Conservation (phyloP, 805 yeast species). For the Candida odintsovae region DNA sequence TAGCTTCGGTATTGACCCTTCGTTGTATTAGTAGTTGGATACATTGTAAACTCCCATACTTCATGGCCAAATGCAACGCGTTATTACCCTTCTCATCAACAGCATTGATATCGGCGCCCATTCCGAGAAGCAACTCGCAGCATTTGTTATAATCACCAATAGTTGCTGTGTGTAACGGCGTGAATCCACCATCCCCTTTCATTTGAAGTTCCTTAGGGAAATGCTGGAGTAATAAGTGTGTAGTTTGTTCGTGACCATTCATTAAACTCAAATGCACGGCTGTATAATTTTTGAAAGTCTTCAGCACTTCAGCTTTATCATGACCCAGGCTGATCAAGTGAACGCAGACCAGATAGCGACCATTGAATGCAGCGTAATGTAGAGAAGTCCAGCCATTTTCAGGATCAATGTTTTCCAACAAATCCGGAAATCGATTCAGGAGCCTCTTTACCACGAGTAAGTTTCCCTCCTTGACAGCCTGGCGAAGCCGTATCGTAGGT, state of each 20-base stretch:
- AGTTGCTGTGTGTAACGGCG: slow-evolving; percentile 69
- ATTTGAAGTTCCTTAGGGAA: slow-evolving; percentile 49
- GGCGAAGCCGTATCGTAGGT: slow-evolving; percentile 60
- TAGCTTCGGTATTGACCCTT: slow-evolving; percentile 40
- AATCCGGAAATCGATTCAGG: slow-evolving; percentile 60
- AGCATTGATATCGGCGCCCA: slow-evolving; percentile 71
- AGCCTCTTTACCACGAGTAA: slow-evolving; percentile 58
- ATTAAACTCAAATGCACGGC: slow-evolving; percentile 66
- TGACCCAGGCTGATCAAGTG: slow-evolving; percentile 51
- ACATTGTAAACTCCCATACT: slow-evolving; percentile 57
- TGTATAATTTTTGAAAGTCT: slow-evolving; percentile 52
- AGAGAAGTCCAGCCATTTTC: slow-evolving; percentile 75
- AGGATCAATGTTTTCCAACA: slow-evolving; percentile 64
- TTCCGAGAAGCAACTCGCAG: slow-evolving; percentile 55
- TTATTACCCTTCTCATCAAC: slow-evolving; percentile 75
- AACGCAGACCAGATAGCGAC: slow-evolving; percentile 64
- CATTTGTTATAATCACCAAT: slow-evolving; percentile 56
- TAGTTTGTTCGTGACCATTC: slow-evolving; percentile 62
- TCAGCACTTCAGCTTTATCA: slow-evolving; percentile 43
- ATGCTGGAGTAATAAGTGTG: slow-evolving; percentile 67
- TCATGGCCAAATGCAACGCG: slow-evolving; percentile 78
- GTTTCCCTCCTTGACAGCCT: slow-evolving; percentile 60
- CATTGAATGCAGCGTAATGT: slow-evolving; percentile 75
- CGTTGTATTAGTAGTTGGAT: slow-evolving; percentile 45
- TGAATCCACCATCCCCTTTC: slow-evolving; percentile 41